A percentile compares a stretch with the other conserved stretches of the same genome.
Conservation (phyloP, 176 grass and related monocot species). For the Secale cereale region DNA sequence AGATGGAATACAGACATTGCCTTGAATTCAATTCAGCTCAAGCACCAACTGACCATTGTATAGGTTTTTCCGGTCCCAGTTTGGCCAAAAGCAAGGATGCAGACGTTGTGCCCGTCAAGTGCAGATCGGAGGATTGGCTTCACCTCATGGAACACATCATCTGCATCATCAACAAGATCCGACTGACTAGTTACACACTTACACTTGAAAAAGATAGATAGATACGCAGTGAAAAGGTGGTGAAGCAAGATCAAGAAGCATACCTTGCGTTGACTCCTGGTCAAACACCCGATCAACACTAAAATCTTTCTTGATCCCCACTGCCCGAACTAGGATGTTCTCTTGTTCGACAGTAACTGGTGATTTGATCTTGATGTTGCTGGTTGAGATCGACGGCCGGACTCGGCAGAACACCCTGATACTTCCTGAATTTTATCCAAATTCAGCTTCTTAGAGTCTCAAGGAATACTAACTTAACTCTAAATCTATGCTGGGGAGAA, state of each 20-base stretch:
- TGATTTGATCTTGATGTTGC: conserved; percentile 32
- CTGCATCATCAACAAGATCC: conserved; percentile 30
- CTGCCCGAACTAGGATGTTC: conserved; percentile 56
- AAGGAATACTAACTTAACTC: not conserved
- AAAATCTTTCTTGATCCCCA: conserved; percentile 72
- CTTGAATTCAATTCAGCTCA: not conserved
- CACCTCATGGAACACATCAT: conserved; percentile 71
- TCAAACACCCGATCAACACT: conserved; percentile 64
- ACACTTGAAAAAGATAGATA: not conserved
- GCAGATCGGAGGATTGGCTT: conserved; percentile 77
- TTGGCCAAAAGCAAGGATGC: conserved; percentile 75
- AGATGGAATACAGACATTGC: not conserved
- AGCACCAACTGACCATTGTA: conserved; percentile 65
- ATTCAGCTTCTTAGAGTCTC: conserved; percentile 4
- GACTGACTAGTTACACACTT: not conserved
- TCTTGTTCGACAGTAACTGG: conserved; percentile 43
- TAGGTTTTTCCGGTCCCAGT: conserved; percentile 86
- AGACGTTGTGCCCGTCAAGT: conserved; percentile 80
- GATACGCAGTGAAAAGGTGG: not conserved
- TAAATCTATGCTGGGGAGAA: not conserved
- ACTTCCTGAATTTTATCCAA: conserved; percentile 64
- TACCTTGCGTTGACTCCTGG: conserved; percentile 81
- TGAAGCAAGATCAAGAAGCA: not conserved
- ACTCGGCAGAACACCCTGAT: conserved; percentile 93
- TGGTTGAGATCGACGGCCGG: conserved; percentile 29